These are phyloP conservation scores for Phytophthora colocasiae DNA, from an alignment of 352 stramenopile genomes.

Conservation along the genomic window DNA sequence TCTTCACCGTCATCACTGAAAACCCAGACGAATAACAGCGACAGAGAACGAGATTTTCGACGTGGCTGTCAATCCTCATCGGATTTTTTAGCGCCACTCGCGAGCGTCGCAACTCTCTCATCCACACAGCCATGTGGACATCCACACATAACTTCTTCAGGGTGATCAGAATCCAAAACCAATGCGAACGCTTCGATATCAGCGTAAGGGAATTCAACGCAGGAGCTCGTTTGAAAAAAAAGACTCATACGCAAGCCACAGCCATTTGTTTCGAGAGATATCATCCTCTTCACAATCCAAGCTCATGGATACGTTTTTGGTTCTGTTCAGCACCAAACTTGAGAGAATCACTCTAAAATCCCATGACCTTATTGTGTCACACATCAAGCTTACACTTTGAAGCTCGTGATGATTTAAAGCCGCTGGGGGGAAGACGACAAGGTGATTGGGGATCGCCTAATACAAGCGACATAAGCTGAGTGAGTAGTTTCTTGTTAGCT, in stretches of 20 bases:
- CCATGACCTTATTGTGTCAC: neutral
- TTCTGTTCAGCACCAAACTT: too few species aligned
- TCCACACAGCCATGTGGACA: neutral
- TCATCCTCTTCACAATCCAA: neutral
- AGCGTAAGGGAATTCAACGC: neutral
- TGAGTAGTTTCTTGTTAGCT: neutral
- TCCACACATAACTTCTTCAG: neutral
- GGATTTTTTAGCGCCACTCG: neutral
- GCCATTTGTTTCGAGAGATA: neutral
- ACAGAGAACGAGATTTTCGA: neutral
- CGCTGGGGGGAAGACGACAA: neutral
- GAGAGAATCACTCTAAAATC: neutral
- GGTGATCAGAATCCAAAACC: neutral
- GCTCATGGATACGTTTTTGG: neutral
- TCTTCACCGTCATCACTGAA: conserved; percentile 10
- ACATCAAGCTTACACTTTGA: neutral
- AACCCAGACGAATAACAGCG: neutral
- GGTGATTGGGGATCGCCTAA: neutral
- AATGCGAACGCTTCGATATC: neutral
- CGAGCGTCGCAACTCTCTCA: conserved; percentile 3
- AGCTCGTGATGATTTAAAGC: neutral
- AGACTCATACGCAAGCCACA: neutral
- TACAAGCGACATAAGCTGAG: neutral
- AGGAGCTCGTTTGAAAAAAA: neutral
- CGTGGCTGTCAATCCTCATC: conserved; percentile 5